A percentile compares a stretch with the other conserved stretches of the same genome.
These are phyloP conservation scores for Ramalina peruviana DNA, from an alignment of 495 filamentous ascomycete species.

Conservation along the genomic window DNA sequence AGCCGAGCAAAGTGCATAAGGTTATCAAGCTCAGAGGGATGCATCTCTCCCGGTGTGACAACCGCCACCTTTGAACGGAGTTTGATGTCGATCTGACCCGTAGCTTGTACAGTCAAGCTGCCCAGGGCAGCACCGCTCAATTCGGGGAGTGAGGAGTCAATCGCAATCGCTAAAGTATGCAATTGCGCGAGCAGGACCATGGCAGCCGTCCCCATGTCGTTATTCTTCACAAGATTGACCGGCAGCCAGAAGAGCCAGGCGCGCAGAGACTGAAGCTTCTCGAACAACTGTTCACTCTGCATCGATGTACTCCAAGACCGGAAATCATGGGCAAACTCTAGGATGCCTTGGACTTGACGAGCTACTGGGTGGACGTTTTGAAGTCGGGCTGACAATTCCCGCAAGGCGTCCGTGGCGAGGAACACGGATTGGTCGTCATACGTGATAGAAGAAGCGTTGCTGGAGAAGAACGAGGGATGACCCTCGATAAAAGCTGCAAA, in stretches of 20 bases:
- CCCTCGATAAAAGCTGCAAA: constrained; percentile 74
- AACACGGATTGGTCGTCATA: constrained; percentile 55
- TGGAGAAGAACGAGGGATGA: constrained; percentile 33
- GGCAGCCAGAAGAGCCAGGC: constrained; percentile 95
- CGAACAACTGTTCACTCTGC: constrained; percentile 58
- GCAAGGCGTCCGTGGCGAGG: constrained; percentile 51
- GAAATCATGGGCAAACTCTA: constrained; percentile 67
- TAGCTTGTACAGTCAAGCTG: constrained; percentile 55
- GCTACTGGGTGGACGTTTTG: constrained; percentile 59
- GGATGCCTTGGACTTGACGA: constrained; percentile 61
- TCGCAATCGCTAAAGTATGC: constrained; percentile 70
- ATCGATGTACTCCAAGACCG: constrained; percentile 54
- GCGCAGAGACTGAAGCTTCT: constrained; percentile 70
- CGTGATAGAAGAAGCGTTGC: constrained; percentile 47
- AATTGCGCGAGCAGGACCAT: constrained; percentile 68
- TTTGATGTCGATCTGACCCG: constrained; percentile 62
- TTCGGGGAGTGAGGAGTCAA: constrained; percentile 86
- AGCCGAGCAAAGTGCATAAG: constrained; percentile 15
- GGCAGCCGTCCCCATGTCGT: constrained; percentile 27
- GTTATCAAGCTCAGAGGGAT: constrained; percentile 12
- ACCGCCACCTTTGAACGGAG: constrained; percentile 21
- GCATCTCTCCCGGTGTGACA: constrained; percentile 7
- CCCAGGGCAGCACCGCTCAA: constrained; percentile 79
- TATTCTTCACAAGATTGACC: constrained; percentile 48
- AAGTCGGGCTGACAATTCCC: constrained; percentile 55